Evolutionary conservation across 805 yeast species (phyloP), one percentile per base, ranked within the genome.

Genomic region (Sugiyamaella lignohabitans): DNA sequence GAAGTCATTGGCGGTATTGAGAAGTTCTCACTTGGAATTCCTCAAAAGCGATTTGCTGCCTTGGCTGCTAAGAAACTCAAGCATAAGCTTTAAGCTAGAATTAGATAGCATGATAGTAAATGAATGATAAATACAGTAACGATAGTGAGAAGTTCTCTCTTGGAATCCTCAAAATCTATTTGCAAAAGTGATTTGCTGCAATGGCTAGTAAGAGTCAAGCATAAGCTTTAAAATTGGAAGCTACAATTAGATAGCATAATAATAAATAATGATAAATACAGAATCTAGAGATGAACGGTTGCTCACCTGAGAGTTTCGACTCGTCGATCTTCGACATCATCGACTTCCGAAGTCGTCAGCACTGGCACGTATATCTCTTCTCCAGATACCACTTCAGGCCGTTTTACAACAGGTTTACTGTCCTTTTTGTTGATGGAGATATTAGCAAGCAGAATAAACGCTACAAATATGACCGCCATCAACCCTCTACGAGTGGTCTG

Each of bases 401-500:
- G 38, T 10, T 27, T 22, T 14, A 37, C 38, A 14, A 35, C 19
- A 10, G 49, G 46, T 29, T 38, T 38, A 5, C n/a, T 11, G 16
- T 42, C 45, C 30, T 51, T 55, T 45, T 52, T 48, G 24, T 52
- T 48, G 16, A 41, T 18, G 4, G 63, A 72, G 40, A 63, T 74
- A 40, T 80, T 77, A 54, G 79, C 75, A 63, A 85, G 72, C 3
- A 81, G 71, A 19, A 79, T 71, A 46, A 79, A 75, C 1, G 85
- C 85, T 52, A 83, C 72, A 1, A 80, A 69, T 19, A 84, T 64
- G 29, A 88, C 81, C 1, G 93, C 86, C 38, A 85, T 71, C 29
- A 93, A 69, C 6, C 97, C 97, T 62, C 93, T 77, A 47, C 96
- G 73, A 1, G 96, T 88, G 39, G 91, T 79, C 59, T 87, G 87